Evolutionary conservation across 2,329 filamentous ascomycete species (phyloP).

Genomic region (Xylogone sp.): DNA sequence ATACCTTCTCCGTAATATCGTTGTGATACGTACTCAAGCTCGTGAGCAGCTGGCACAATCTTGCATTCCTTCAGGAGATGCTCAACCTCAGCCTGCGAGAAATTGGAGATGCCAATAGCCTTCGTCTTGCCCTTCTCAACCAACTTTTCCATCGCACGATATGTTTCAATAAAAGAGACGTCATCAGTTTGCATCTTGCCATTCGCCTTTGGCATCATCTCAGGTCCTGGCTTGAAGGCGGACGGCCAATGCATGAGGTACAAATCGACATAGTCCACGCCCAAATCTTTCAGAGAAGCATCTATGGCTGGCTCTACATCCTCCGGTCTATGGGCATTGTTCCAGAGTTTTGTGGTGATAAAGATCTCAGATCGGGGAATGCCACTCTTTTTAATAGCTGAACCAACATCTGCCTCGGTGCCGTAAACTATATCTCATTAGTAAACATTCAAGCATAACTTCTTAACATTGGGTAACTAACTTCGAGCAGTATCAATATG

Average conservation of each 20-base stretch:
- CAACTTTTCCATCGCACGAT: conserved; percentile 54
- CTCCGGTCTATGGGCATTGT: conserved; percentile 33
- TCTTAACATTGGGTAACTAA: not conserved
- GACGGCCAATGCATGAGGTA: conserved; percentile 36
- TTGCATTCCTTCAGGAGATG: conserved; percentile 36
- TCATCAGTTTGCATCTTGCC: conserved; percentile 18
- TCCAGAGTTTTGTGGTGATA: conserved; percentile 60
- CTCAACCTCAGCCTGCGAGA: conserved; percentile 38
- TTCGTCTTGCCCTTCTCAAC: conserved; percentile 47
- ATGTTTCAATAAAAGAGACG: conserved; percentile 44
- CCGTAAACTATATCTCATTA: conserved; percentile 27
- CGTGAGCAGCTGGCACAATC: conserved; percentile 53
- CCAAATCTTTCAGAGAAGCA: conserved; percentile 30
- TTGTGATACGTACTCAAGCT: conserved; percentile 38
- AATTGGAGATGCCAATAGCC: conserved; percentile 62
- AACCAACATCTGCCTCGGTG: conserved; percentile 40
- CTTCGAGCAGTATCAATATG: conserved; percentile 44
- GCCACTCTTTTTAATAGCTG: conserved; percentile 36
- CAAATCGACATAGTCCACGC: conserved; percentile 35
- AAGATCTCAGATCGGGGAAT: conserved; percentile 37
- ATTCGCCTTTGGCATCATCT: conserved; percentile 19
- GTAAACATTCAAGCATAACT: not conserved
- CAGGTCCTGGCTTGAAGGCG: conserved; percentile 23
- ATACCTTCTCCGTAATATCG: not conserved
- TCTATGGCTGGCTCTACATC: conserved; percentile 31